Evolutionary conservation across 2,329 filamentous ascomycete genomes (phyloP).

Genomic region (Leptographium lundbergii): DNA sequence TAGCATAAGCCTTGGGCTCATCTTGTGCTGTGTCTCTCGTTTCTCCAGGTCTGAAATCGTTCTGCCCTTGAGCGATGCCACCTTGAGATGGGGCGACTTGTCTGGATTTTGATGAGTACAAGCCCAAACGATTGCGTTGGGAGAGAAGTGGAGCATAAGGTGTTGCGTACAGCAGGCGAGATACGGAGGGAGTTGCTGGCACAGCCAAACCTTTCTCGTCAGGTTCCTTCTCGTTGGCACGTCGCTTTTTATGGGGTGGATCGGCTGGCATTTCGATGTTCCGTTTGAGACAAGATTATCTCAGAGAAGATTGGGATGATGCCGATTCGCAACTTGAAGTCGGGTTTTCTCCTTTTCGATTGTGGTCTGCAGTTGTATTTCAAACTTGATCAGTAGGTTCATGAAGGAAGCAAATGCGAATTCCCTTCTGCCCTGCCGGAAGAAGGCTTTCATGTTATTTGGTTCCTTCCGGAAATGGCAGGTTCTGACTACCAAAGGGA

Average conservation of each 20-base stretch:
- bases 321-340: not conserved
- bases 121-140: not conserved
- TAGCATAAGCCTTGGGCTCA: not conserved
- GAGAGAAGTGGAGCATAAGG: not conserved
- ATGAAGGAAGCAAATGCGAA: not conserved
- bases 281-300: too few relatives aligned
- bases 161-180: not conserved
- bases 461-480: not conserved
- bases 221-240: not conserved
- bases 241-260: not conserved
- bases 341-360: not conserved
- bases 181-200: not conserved
- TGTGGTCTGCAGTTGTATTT: not conserved
- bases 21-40: not conserved
- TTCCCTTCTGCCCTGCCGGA: not conserved
- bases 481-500: not conserved
- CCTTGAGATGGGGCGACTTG: not conserved
- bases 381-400: not conserved
- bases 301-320: not conserved
- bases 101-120: not conserved
- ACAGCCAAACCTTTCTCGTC: not conserved
- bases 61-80: not conserved
- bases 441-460: not conserved
- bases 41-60: not conserved
- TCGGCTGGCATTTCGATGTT: not conserved